Percentiles rank a stretch among this genome's conserved stretches.
Evolutionary conservation across 2,329 filamentous ascomycete genomes (phyloP).

Genomic region (Aspergillus unguis): DNA sequence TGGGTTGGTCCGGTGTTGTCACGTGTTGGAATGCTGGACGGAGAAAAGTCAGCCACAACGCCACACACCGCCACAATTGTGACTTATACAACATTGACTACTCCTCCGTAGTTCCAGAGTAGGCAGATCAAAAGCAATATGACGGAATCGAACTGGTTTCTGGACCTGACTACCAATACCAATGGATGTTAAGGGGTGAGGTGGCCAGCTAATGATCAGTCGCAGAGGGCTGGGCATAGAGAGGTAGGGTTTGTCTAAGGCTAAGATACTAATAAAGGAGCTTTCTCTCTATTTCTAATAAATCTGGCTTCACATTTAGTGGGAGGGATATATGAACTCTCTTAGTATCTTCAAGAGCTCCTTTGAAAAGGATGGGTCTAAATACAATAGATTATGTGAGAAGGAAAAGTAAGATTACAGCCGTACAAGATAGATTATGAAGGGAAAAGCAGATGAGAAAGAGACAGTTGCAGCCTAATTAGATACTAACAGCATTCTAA

Average conservation of each 20-base stretch:
- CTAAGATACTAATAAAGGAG: neutral
- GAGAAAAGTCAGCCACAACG: no score
- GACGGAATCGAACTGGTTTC: no score
- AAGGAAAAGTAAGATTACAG: neutral
- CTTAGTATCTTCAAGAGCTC: neutral
- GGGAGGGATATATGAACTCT: neutral
- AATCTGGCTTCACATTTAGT: neutral
- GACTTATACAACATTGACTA: no score
- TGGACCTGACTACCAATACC: no score
- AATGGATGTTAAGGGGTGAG: no score
- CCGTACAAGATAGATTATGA: neutral
- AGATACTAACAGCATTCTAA: neutral
- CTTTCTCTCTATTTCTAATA: constrained; percentile 1
- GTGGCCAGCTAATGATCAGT: no score
- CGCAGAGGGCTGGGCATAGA: no score
- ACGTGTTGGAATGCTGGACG: no score
- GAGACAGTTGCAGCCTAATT: neutral
- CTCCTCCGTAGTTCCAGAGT: no score
- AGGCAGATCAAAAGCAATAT: no score
- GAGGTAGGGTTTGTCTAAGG: neutral
- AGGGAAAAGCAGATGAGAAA: neutral
- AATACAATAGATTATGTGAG: neutral
- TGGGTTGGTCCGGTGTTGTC: no score
- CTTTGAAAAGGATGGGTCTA: neutral
- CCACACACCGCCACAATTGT: no score